Evolutionary conservation across 2,329 filamentous ascomycete genomes (phyloP).

Genomic region (Orbilia blumenaviensis): DNA sequence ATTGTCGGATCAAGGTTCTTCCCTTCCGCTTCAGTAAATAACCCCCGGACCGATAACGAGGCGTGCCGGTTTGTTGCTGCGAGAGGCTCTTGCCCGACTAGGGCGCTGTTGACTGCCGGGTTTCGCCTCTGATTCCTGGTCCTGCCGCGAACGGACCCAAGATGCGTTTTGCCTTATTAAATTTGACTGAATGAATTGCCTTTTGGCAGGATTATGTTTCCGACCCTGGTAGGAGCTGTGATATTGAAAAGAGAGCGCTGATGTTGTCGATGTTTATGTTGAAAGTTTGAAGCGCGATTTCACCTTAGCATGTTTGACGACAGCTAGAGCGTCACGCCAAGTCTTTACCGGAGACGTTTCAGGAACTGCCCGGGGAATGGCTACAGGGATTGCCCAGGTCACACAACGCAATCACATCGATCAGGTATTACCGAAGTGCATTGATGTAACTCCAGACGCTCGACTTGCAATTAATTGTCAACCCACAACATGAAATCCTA

Average conservation of each 20-base stretch:
- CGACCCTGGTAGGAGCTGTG: neutral
- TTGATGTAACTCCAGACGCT: neutral
- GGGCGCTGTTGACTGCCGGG: neutral
- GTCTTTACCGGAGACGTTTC: neutral
- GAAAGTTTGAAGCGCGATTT: constrained; percentile 12
- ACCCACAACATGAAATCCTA: neutral
- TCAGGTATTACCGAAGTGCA: too few species aligned
- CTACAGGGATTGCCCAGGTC: neutral
- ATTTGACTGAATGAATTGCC: neutral
- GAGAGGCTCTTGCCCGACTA: neutral
- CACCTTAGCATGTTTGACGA: neutral
- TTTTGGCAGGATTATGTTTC: neutral
- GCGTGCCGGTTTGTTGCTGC: constrained; percentile 1
- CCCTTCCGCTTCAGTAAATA: neutral
- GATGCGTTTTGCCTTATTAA: too few species aligned
- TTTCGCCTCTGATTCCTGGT: too few species aligned
- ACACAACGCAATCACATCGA: constrained; percentile 16
- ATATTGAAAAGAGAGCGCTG: neutral
- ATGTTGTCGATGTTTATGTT: neutral
- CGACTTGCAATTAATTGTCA: neutral
- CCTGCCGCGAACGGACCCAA: too few species aligned
- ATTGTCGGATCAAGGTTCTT: constrained; percentile 33
- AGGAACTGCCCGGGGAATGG: neutral
- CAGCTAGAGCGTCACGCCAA: constrained; percentile 22
- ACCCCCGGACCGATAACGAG: constrained; percentile 7